Base-by-base conservation (phyloP, 2,329 filamentous ascomycete species). In the Penicillium sp. region DNA sequence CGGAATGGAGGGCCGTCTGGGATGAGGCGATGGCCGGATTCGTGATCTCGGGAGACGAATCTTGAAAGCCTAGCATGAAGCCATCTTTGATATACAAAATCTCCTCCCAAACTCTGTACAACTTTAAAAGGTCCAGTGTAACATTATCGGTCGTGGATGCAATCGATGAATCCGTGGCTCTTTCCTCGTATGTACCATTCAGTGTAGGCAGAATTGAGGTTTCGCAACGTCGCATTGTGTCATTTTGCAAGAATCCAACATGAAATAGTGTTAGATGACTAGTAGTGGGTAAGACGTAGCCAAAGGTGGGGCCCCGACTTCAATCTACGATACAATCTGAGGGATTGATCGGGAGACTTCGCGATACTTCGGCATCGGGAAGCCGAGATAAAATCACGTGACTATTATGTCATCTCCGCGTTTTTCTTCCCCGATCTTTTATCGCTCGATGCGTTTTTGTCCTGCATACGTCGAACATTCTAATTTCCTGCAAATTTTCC, bases 1-100 rank as follows among this genome's bases (percentile, higher is more conserved):
- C 44, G 4, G 59, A 56, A 24, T 76, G 72, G 72, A 62, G 53
- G 54, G 51, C 59, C 19, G 65, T 73, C 58, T 76, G 73, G 73
- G 59, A 70, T 4, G 69, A 75, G 47, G 69, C 66, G 10, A 66
- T 70, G 60, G 57, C 60, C 24, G 62, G 60, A 7, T 58, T 67
- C 62, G 62, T 67, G 50, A 55, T 65, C 7, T 56, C 55, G 9
- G 50, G 50, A 54, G 57, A 67, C 27, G 61, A 66, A 56, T 24
- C 41, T 36, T 59, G 24, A 59, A 40, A 19, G 11, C 7, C 27
- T 16, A 19, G 13, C 18, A 10, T 50, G 22, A 46, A 6, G 16
- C 41, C 41, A 27, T 14, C 7, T 33, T 37, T 16, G 37, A 35
- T n/a, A 52, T 19, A 37, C 16, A 24, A 33, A 6, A 13, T 44